Evolutionary conservation across 2,329 filamentous ascomycete genomes (phyloP), one percentile per base, ranked within the genome.

Genomic region (Xylaria sp.): DNA sequence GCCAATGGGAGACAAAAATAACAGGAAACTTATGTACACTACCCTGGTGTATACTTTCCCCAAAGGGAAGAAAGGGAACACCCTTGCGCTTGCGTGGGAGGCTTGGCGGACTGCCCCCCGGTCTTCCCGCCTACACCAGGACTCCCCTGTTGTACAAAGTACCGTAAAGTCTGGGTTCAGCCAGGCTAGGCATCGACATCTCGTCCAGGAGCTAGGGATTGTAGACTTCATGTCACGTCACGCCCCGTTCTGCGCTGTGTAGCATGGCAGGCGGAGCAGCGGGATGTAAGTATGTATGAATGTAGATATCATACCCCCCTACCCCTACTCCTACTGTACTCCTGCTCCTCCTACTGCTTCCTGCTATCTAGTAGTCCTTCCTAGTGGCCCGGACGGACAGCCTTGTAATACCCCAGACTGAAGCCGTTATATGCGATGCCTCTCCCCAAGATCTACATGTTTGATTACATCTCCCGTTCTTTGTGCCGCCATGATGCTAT

Each of bases 401-500:
- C 73, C 73, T 73, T 74, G 73, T 75, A 73, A 68, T 67, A 76
- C 75, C 73, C 73, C 71, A 63, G 56, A 64, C 69, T 60, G 67
- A 61, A 64, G 65, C 65, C 64, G 71, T 72, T 77, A 77, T 77
- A 73, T 75, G 71, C 72, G 74, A 73, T 72, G 71, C 67, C 69
- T 68, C 64, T 71, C 73, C 75, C 72, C 67, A 64, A 50, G 68
- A 60, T 72, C 68, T 69, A 56, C 71, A 70, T 72, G 69, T 69
- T 73, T 76, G 73, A 72, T 74, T 67, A 65, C 69, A 67, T 61
- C 66, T 71, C 71, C 73, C 72, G 75, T 75, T 65, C 68, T 67
- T 77, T 65, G 64, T 65, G 70, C 68, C 68, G 60, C 69, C 76
- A 81, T 64, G 66, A 84, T 82, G 78, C 66, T 74, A 51, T 82